Conservation (phyloP, 495 filamentous ascomycete species). For the Penicillium desertorum region DNA sequence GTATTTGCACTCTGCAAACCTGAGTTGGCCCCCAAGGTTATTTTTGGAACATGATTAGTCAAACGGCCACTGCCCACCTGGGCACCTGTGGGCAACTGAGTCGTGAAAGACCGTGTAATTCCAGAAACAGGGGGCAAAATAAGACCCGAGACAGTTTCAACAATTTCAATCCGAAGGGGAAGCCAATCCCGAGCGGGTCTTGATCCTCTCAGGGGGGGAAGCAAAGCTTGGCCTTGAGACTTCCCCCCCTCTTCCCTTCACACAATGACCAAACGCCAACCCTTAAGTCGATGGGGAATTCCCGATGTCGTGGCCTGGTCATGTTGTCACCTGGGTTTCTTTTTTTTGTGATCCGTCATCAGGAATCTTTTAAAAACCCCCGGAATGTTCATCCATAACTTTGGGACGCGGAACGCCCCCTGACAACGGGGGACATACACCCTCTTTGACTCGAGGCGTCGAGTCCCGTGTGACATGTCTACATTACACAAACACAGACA, state of each 20-base stretch:
- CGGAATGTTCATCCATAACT: slow-evolving; percentile 30
- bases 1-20: neutral
- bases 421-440: slow-evolving; percentile 14
- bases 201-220: neutral
- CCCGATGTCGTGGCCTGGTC: neutral
- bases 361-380: slow-evolving; percentile 17
- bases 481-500: too few species aligned
- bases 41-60: neutral
- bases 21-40: neutral
- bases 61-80: too few species aligned
- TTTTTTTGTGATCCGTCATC: slow-evolving; percentile 16
- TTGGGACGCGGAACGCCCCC: slow-evolving; percentile 1
- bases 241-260: neutral
- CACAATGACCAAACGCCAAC: neutral
- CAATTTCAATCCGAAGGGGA: neutral
- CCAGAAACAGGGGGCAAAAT: neutral
- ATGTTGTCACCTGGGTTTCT: neutral
- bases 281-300: neutral
- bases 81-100: too few species aligned
- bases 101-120: neutral
- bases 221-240: slow-evolving; percentile 5
- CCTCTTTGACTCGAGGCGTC: neutral
- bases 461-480: neutral
- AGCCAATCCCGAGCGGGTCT: slow-evolving; percentile 3
- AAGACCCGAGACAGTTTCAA: neutral